Evolutionary conservation across 1,139 yeast species (phyloP).

Genomic region (Torulaspora globosa): DNA sequence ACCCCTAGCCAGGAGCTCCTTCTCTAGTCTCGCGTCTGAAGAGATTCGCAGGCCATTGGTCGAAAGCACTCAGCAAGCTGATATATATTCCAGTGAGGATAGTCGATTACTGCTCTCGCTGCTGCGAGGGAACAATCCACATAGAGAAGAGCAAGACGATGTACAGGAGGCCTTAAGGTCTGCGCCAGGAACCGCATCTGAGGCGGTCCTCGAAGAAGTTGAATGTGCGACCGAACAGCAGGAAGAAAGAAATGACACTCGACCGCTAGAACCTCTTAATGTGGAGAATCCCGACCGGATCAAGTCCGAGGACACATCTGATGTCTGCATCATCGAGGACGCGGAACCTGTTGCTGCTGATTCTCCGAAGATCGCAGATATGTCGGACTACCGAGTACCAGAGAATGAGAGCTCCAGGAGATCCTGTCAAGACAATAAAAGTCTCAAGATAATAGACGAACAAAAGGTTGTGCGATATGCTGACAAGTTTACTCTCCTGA

Average conservation of each 20-base stretch:
- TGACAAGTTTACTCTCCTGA: slow-evolving; percentile 26
- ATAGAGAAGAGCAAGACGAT: neutral
- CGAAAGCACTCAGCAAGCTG: slow-evolving; percentile 12
- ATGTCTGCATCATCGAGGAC: neutral
- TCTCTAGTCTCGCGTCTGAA: slow-evolving; percentile 10
- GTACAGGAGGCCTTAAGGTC: neutral
- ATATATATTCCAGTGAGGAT: slow-evolving; percentile 6
- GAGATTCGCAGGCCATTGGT: slow-evolving; percentile 8
- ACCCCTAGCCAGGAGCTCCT: slow-evolving; percentile 11
- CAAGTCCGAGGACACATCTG: neutral
- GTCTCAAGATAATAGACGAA: slow-evolving; percentile 15
- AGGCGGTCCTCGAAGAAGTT: neutral
- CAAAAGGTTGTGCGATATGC: slow-evolving; percentile 19
- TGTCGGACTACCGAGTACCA: neutral
- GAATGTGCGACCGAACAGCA: neutral
- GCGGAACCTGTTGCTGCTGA: neutral
- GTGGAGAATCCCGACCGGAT: neutral
- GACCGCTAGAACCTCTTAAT: neutral
- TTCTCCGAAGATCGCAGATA: neutral
- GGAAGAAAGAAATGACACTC: neutral
- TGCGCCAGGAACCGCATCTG: neutral
- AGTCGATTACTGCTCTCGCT: slow-evolving; percentile 8
- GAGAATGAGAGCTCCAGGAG: neutral
- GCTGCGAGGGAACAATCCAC: slow-evolving; percentile 6
- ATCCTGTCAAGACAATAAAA: slow-evolving; percentile 7